A percentile compares a stretch with the other conserved stretches of the same genome.
Evolutionary conservation across 305 asterid genomes (phyloP).

Genomic region (Fraxinus platypoda): DNA sequence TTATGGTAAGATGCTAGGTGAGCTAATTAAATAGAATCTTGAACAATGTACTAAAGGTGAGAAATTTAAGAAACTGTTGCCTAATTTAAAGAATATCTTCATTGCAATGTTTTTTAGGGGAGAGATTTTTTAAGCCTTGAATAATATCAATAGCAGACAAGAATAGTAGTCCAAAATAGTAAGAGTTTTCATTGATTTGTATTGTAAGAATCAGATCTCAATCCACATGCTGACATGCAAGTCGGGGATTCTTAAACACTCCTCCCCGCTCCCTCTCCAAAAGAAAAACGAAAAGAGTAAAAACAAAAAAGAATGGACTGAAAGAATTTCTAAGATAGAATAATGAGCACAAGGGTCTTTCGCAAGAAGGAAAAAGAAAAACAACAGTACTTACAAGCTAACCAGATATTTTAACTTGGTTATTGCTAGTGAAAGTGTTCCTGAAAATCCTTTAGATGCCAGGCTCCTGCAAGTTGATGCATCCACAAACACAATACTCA

Average conservation of each 20-base stretch:
- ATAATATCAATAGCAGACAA: not conserved
- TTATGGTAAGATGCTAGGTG: not conserved
- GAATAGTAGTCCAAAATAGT: not conserved
- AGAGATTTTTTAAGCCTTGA: not conserved
- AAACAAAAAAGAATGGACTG: not conserved
- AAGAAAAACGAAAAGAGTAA: not conserved
- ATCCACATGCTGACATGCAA: not conserved
- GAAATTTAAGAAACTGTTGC: not conserved
- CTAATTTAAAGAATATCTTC: not conserved
- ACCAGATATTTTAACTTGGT: constrained; percentile 59
- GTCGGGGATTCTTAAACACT: not conserved
- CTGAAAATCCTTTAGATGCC: constrained; percentile 71
- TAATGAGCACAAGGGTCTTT: not conserved
- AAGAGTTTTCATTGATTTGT: not conserved
- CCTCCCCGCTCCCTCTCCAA: not conserved
- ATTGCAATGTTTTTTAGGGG: not conserved
- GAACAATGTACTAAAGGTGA: not conserved
- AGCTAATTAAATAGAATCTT: not conserved
- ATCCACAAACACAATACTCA: constrained; percentile 6
- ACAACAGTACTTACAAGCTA: constrained; percentile 53
- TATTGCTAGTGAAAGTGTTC: constrained; percentile 68
- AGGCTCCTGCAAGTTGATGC: constrained; percentile 60
- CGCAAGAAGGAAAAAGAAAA: not conserved
- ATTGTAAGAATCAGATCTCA: not conserved
- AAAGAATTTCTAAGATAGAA: not conserved